Percentiles rank a stretch among this genome's conserved stretches.
Evolutionary conservation across 495 filamentous ascomycete species (phyloP).

Genomic region (Elasticomyces elasticus): DNA sequence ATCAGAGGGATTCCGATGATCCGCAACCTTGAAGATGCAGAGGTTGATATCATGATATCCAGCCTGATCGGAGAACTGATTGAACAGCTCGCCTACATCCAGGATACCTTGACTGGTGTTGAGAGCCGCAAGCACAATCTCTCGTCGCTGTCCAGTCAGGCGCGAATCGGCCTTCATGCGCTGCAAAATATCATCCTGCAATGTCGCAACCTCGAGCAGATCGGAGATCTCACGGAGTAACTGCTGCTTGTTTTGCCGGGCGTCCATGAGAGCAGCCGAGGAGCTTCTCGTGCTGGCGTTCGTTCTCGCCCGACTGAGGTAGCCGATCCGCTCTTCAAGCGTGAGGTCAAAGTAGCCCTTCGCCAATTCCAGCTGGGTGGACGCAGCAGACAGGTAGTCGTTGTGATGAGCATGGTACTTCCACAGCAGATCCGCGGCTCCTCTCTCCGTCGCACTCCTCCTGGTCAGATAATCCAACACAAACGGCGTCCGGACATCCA

Average conservation of each 20-base stretch:
- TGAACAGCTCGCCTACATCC: slow-evolving; percentile 76
- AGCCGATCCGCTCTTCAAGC: slow-evolving; percentile 73
- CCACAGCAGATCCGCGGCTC: slow-evolving; percentile 87
- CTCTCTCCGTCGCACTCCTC: slow-evolving; percentile 53
- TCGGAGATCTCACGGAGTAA: slow-evolving; percentile 74
- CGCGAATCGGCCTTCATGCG: slow-evolving; percentile 63
- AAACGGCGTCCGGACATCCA: slow-evolving; percentile 70
- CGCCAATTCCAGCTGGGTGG: slow-evolving; percentile 74
- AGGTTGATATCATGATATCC: slow-evolving; percentile 88
- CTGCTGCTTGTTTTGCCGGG: slow-evolving; percentile 60
- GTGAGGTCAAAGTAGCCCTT: slow-evolving; percentile 65
- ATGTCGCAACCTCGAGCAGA: slow-evolving; percentile 82
- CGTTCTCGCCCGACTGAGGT: slow-evolving; percentile 75
- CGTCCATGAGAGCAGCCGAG: slow-evolving; percentile 47
- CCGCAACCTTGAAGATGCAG: slow-evolving; percentile 75
- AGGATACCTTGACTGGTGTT: slow-evolving; percentile 55
- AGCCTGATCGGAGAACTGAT: slow-evolving; percentile 76
- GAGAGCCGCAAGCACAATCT: slow-evolving; percentile 52
- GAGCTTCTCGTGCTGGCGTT: slow-evolving; percentile 57
- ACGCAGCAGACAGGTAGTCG: slow-evolving; percentile 72
- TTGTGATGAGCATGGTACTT: slow-evolving; percentile 71
- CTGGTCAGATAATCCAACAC: slow-evolving; percentile 79
- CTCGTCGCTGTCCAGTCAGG: slow-evolving; percentile 47
- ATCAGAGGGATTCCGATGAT: slow-evolving; percentile 74
- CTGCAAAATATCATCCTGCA: slow-evolving; percentile 86